Conservation (phyloP, 352 stramenopile genomes). For the Phytophthora europaea region DNA sequence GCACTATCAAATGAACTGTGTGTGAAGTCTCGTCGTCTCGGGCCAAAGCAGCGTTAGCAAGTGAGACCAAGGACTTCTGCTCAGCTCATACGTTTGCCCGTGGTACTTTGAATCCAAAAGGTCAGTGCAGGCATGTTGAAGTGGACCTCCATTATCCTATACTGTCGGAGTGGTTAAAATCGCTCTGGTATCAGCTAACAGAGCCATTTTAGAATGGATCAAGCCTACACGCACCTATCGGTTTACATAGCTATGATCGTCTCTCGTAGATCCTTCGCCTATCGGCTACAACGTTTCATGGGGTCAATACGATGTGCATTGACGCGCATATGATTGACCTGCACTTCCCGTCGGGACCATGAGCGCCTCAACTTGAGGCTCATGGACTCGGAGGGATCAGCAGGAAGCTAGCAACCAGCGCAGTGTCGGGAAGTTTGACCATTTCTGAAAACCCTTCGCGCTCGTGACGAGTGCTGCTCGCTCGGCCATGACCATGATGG, state of each 20-base stretch:
- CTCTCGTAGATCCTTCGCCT: not conserved
- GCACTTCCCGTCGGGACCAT: not conserved
- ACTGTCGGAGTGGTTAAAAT: not conserved
- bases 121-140: slow-evolving; percentile 11
- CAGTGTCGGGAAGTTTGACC: not conserved
- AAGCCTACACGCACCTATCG: not conserved
- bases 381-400: slow-evolving; percentile 25
- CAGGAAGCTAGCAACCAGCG: slow-evolving; percentile 11
- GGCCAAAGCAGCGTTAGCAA: slow-evolving; percentile 2
- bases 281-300: not conserved
- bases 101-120: slow-evolving; percentile 13
- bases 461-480: not conserved
- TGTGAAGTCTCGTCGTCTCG: slow-evolving; percentile 13
- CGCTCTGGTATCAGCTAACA: not conserved
- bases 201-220: not conserved
- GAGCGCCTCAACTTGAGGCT: not conserved
- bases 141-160: slow-evolving; percentile 2
- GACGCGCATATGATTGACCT: slow-evolving; percentile 25
- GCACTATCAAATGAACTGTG: slow-evolving; percentile 40
- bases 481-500: slow-evolving; percentile 24
- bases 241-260: not conserved
- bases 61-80: slow-evolving; percentile 13
- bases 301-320: slow-evolving; percentile 9
- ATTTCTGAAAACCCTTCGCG: slow-evolving; percentile 19
- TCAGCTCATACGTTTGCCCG: slow-evolving; percentile 9